A percentile compares a stretch with the other conserved stretches of the same genome.
These are phyloP conservation scores for Solanum lignicaule DNA, from an alignment of 257 asterid genomes.

Conservation along the genomic window DNA sequence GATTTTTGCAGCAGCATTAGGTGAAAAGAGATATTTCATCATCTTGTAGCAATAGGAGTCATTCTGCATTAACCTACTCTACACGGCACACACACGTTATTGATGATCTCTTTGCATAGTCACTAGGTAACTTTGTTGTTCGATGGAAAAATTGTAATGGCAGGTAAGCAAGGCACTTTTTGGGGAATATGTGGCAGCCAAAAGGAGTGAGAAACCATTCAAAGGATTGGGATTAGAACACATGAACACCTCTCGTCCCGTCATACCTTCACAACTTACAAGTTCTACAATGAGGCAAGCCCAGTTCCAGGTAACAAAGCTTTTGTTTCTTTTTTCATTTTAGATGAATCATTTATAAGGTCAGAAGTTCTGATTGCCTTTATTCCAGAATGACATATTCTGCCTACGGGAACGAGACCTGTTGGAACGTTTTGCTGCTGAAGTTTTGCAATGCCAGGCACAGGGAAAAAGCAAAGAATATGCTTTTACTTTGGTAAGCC, in stretches of 20 bases:
- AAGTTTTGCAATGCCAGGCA: constrained; percentile 53
- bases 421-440: constrained; percentile 63
- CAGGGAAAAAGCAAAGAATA: constrained; percentile 78
- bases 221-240: constrained; percentile 89
- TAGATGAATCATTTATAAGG: not conserved
- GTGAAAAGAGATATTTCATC: not conserved
- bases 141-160: not conserved
- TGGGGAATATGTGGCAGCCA: constrained; percentile 53
- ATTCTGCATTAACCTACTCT: not conserved
- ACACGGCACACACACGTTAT: not conserved
- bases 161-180: constrained; percentile 93
- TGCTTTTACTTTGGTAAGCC: constrained; percentile 48
- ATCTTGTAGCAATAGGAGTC: not conserved
- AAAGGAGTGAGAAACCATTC: constrained; percentile 56
- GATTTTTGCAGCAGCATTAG: not conserved
- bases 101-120: not conserved
- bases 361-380: not conserved
- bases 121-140: not conserved
- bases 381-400: constrained; percentile 55
- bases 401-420: constrained; percentile 90
- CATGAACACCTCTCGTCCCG: constrained; percentile 66
- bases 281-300: constrained; percentile 30
- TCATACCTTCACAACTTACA: constrained; percentile 50
- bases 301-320: constrained; percentile 59
- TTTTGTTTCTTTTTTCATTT: not conserved